Conservation (phyloP, 176 grass and related monocot genomes). For the Chrysopogon serrulatus region DNA sequence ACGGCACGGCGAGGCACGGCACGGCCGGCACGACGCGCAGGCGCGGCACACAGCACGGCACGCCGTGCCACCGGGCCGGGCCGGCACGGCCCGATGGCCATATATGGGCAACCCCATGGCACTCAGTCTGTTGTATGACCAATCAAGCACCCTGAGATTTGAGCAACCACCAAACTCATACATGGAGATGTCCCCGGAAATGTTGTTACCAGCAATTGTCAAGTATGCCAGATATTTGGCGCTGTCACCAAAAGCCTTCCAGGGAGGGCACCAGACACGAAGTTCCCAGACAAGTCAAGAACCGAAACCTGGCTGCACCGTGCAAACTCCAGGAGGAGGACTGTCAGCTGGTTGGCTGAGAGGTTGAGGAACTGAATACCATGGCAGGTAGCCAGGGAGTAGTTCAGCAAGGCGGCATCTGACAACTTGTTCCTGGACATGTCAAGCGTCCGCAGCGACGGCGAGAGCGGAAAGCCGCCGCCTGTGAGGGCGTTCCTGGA, state of each 20-base stretch:
- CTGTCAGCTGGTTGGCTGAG: constrained; percentile 49
- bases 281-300: constrained; percentile 56
- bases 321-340: constrained; percentile 15
- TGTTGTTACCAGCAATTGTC: constrained; percentile 49
- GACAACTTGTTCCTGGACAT: constrained; percentile 50
- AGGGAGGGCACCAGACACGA: constrained; percentile 35
- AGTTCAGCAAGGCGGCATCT: constrained; percentile 44
- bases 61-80: no score
- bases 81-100: no score
- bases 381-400: constrained; percentile 42
- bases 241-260: constrained; percentile 6
- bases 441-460: constrained; percentile 47
- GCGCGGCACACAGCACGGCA: no score
- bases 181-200: constrained; percentile 50
- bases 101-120: constrained; percentile 31
- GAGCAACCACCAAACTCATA: constrained; percentile 48
- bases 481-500: constrained; percentile 53
- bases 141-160: constrained; percentile 40
- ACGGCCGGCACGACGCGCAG: no score
- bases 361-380: constrained; percentile 50
- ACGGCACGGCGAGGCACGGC: no score
- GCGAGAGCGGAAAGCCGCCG: constrained; percentile 34
- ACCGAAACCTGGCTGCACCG: constrained; percentile 35
- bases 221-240: constrained; percentile 26
- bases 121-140: constrained; percentile 48